phyloP scores from a whole-genome alignment of 768 basidiomycete species.

The Hygrophorus russula region DNA sequence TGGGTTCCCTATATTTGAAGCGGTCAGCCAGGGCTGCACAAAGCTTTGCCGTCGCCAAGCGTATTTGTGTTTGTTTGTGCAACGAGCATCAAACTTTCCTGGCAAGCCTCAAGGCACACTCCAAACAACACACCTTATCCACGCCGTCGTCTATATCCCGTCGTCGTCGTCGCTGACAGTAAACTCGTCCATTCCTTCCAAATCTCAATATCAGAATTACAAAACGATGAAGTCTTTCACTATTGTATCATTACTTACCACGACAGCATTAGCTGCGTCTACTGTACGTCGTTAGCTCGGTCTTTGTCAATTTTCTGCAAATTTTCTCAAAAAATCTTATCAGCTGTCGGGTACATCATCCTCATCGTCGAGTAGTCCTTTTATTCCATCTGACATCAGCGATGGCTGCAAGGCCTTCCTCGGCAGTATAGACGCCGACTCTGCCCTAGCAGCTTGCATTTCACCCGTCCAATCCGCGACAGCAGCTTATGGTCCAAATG shows the following conservation, averaged over 20 bases:
- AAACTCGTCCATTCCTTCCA: conserved; percentile 38
- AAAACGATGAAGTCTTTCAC: conserved; percentile 43
- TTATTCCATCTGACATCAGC: conserved; percentile 64
- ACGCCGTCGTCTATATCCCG: conserved; percentile 7
- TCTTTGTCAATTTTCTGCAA: neutral
- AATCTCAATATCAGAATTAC: conserved; percentile 12
- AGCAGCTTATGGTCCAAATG: conserved; percentile 38
- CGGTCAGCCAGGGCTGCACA: no score
- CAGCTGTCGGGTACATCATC: conserved; percentile 9
- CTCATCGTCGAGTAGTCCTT: conserved; percentile 25
- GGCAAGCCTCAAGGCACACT: no score
- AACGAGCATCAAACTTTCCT: no score
- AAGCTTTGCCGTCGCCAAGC: no score
- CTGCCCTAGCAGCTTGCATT: conserved; percentile 49
- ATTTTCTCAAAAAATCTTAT: conserved; percentile 9
- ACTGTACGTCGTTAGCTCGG: conserved; percentile 21
- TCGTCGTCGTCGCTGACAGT: neutral
- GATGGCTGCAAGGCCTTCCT: conserved; percentile 47
- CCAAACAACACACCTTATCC: no score
- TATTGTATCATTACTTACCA: conserved; percentile 37
- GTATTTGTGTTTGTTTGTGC: no score
- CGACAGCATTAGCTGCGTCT: conserved; percentile 41
- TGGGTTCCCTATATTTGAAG: no score
- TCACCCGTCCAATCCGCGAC: conserved; percentile 49
- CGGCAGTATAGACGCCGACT: conserved; percentile 48